Evolutionary conservation across 495 filamentous ascomycete genomes (phyloP).

Genomic region (Immersiella caudata): DNA sequence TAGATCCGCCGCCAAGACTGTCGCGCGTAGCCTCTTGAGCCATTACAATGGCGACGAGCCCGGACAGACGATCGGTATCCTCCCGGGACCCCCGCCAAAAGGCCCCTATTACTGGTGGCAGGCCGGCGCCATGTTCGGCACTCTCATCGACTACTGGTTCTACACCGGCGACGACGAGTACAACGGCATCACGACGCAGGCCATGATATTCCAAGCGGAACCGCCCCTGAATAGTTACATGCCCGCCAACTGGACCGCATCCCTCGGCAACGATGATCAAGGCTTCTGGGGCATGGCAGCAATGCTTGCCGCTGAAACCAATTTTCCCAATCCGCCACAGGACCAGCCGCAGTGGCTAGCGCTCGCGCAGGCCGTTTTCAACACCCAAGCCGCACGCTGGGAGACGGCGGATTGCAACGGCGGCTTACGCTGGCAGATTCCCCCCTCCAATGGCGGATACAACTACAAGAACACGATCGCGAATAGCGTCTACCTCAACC

Average conservation of each 20-base stretch:
- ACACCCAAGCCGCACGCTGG: slow-evolving; percentile 71
- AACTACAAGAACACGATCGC: slow-evolving; percentile 76
- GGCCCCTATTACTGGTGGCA: slow-evolving; percentile 70
- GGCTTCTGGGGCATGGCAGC: slow-evolving; percentile 69
- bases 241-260: slow-evolving; percentile 63
- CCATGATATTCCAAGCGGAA: slow-evolving; percentile 63
- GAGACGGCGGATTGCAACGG: slow-evolving; percentile 66
- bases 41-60: slow-evolving; percentile 68
- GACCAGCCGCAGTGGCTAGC: slow-evolving; percentile 72
- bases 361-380: slow-evolving; percentile 81
- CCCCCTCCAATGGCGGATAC: slow-evolving; percentile 73
- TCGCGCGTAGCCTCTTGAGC: slow-evolving; percentile 57
- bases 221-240: slow-evolving; percentile 58
- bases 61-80: slow-evolving; percentile 53
- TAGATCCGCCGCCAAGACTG: slow-evolving; percentile 30
- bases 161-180: slow-evolving; percentile 65
- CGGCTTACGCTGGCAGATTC: slow-evolving; percentile 83
- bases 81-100: slow-evolving; percentile 40
- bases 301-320: slow-evolving; percentile 67
- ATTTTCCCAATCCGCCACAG: slow-evolving; percentile 61
- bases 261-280: slow-evolving; percentile 71
- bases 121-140: slow-evolving; percentile 70
- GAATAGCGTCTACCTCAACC: slow-evolving; percentile 70
- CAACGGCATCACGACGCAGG: slow-evolving; percentile 56
- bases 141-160: slow-evolving; percentile 71